Evolutionary conservation across 2,329 filamentous ascomycete genomes (phyloP).

Genomic region (Aspergillus arachidicola): DNA sequence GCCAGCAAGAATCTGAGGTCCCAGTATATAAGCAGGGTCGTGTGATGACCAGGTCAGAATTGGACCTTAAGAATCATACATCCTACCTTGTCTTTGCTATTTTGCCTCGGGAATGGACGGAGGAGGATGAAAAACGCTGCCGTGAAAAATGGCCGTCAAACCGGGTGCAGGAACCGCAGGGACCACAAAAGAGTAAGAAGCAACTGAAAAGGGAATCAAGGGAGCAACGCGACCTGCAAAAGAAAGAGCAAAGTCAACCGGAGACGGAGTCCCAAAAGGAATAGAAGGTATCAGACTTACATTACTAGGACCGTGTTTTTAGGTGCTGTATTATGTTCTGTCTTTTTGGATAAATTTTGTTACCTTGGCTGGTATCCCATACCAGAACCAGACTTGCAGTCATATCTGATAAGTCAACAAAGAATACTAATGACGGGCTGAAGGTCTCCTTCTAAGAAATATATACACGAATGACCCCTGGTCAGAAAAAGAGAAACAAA

Average conservation of each 20-base stretch:
- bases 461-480: neutral
- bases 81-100: slow-evolving; percentile 95
- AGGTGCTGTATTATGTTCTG: neutral
- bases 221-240: slow-evolving; percentile 37
- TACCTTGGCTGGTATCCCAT: neutral
- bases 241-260: slow-evolving; percentile 1
- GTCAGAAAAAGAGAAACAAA: neutral
- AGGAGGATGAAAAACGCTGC: slow-evolving; percentile 74
- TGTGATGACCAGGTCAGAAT: slow-evolving; percentile 77
- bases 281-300: neutral
- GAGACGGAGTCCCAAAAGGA: neutral
- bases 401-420: neutral
- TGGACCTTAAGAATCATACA: slow-evolving; percentile 92
- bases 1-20: slow-evolving; percentile 16
- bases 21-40: slow-evolving; percentile 74
- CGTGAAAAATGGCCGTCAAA: slow-evolving; percentile 67
- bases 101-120: slow-evolving; percentile 82
- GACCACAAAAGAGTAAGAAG: slow-evolving; percentile 40
- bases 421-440: neutral
- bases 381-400: neutral
- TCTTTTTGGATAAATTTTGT: neutral
- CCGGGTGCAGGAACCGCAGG: slow-evolving; percentile 44
- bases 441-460: neutral
- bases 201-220: slow-evolving; percentile 48
- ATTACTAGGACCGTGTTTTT: neutral